Conservation (phyloP, 139 green algal species). For the Spirogloea muscicola region DNA sequence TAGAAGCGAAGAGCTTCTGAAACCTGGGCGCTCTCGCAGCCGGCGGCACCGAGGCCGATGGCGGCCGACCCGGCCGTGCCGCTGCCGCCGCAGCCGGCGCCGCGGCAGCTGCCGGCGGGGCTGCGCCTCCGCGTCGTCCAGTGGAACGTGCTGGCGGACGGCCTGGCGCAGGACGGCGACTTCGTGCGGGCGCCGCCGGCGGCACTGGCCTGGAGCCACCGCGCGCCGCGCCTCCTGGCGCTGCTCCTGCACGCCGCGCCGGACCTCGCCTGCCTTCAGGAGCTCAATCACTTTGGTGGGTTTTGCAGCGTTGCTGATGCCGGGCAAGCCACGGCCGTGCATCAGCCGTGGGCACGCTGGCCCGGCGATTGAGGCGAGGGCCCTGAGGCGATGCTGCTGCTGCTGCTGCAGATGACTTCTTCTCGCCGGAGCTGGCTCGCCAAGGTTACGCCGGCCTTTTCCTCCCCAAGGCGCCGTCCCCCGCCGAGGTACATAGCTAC, state of each 20-base stretch:
- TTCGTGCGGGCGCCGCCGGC: conserved; percentile 23
- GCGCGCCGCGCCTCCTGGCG: conserved; percentile 22
- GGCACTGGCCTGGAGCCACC: not conserved
- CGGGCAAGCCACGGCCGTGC: too few species aligned
- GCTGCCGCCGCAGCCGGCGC: too few species aligned
- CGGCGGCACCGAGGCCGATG: too few species aligned
- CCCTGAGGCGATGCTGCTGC: too few species aligned
- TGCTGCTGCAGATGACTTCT: conserved; percentile 45
- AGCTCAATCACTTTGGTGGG: conserved; percentile 45
- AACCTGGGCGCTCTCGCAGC: too few species aligned
- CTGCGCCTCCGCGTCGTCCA: conserved; percentile 36
- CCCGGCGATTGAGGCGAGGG: too few species aligned
- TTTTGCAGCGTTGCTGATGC: too few species aligned
- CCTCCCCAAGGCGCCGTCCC: conserved; percentile 22
- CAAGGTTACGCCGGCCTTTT: conserved; percentile 38
- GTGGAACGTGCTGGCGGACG: conserved; percentile 47
- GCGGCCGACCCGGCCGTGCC: too few species aligned
- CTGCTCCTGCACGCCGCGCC: not conserved
- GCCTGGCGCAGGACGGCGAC: conserved; percentile 38
- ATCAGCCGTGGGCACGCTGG: too few species aligned
- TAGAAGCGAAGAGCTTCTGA: too few species aligned
- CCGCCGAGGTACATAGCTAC: too few species aligned
- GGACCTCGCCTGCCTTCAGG: conserved; percentile 46
- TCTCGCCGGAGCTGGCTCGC: conserved; percentile 37
- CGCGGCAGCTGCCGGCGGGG: too few species aligned